Evolutionary conservation across 257 asterid species (phyloP).

Genomic region (Fraxinus pennsylvanica): DNA sequence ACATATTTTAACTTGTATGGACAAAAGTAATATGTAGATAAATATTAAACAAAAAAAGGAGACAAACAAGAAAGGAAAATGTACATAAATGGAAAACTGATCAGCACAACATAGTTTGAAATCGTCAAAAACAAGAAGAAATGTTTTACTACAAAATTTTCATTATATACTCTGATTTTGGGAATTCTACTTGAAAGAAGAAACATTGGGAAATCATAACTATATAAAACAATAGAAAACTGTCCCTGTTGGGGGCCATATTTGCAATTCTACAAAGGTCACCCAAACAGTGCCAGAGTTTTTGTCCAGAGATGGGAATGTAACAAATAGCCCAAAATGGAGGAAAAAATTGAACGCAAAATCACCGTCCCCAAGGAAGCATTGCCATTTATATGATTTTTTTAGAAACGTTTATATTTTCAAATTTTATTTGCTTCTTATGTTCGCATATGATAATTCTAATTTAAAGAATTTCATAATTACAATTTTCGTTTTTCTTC

Average conservation of each 20-base stretch:
- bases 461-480: too few species aligned
- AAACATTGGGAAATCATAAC: slow-evolving; percentile 17
- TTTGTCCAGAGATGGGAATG: slow-evolving; percentile 32
- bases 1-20: too few species aligned
- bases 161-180: slow-evolving; percentile 12
- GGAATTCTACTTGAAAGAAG: slow-evolving; percentile 1
- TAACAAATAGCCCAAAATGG: slow-evolving; percentile 46
- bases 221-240: slow-evolving; percentile 26
- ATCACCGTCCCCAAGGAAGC: slow-evolving; percentile 41
- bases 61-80: too few species aligned
- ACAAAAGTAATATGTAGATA: too few species aligned
- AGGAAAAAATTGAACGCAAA: slow-evolving; percentile 41
- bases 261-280: slow-evolving; percentile 52
- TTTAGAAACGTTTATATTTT: too few species aligned
- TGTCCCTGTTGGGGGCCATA: slow-evolving; percentile 28
- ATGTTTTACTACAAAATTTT: slow-evolving; percentile 23
- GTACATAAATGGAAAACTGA: too few species aligned
- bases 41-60: too few species aligned
- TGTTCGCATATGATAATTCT: too few species aligned
- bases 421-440: too few species aligned
- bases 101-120: too few species aligned
- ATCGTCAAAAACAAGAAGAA: slow-evolving; percentile 14
- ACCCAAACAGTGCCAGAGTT: slow-evolving; percentile 34
- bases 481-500: too few species aligned
- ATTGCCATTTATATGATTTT: not conserved